Evolutionary conservation across 2,329 filamentous ascomycete genomes (phyloP), one percentile per base, ranked within the genome.

Genomic region (Aspergillus versicolor): DNA sequence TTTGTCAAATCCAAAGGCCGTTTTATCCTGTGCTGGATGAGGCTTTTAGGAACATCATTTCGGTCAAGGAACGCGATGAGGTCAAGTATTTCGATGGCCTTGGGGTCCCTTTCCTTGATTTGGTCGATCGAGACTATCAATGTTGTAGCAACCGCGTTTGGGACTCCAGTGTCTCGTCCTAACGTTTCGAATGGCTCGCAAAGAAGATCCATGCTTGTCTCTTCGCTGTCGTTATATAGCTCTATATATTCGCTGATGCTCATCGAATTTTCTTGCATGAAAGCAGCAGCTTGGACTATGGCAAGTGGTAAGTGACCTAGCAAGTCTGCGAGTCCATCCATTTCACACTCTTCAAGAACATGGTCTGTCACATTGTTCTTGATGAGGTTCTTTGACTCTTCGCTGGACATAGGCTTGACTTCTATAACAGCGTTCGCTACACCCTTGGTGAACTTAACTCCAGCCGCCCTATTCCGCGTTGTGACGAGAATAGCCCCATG

Each of bases 181-280:
- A 61, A 32, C 1, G 58, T 51, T 38, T 62, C 56, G 21, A 62
- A 60, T 3, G 57, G 45, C 32, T 62, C 61, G 37, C 53, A 55
- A 22, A 61, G 50, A 17, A 62, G 37, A 22, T 58, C 46, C 58
- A 59, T 61, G 8, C 22, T 48, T 2, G 54, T 62, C 12, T 62
- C 53, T 4, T 59, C 56, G 5, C 51, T 61, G n/a, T 61, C 56
- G 13, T 57, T 57, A 19, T 61, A 57, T n/a, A 61, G 19, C 4
- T 59, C 56, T 1, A 62, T 61, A 34, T 61, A 62, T 22, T 62
- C 61, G 8, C 27, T 50, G 2, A 62, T 42, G 13, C 19, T 49
- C 3, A 61, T 52, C 5, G 50, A 30, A 7, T 59, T 61, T 15
- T 61, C 59, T 30, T 59, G 54, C 54, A 59, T 59, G 7, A 61